Base-by-base conservation (phyloP, 495 filamentous ascomycete species). In the Gamarada debralockiae region DNA sequence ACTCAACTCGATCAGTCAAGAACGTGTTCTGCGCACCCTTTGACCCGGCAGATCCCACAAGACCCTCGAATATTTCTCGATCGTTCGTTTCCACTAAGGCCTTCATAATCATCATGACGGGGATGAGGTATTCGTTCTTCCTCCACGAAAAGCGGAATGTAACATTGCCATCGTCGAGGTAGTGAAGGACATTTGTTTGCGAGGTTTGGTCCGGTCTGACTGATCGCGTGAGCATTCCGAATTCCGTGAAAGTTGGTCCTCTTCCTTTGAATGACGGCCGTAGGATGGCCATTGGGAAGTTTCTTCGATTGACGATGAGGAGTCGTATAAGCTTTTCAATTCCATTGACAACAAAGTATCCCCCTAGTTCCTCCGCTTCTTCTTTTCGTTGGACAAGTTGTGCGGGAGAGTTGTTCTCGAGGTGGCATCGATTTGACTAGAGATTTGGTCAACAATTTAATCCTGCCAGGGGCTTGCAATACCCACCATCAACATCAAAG, bases 61-160 rank as follows among this genome's bases (percentile, higher is more conserved):
- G 72, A 15, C 82, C 85, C 67, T 98, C 92, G 58, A 92, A 98
- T 42, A 98, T 93, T 63, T 96, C 91, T 46, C 90, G 82, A 59
- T 98, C 93, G 60, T 96, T 97, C 12, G 93, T 97, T 68, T 98
- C 92, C 17, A 91, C 80, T 39, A 98, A 78, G 2, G 93, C 93
- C 73, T 97, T 97, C 55, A 98, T 69, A 13, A 97, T 81, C 93
- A 98, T 97, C 79, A 96, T 84, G 53, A 90, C 87, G 15, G 93
- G 93, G 13, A 98, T 78, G 20, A 97, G 78, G 64, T 87, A 98
- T 70, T 97, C 93, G 57, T 89, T 89, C 75, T 98, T 98, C 56
- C 92, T 78, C 93, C 93, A 98, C 1, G 92, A 96, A 70, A 98
- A 97, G 34, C 93, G 81, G 73, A 98, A 95, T 2, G 87, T 96